These are phyloP conservation scores for Trichomonascus vanleenenianus DNA, from an alignment of 805 yeast genomes.

Conservation along the genomic window DNA sequence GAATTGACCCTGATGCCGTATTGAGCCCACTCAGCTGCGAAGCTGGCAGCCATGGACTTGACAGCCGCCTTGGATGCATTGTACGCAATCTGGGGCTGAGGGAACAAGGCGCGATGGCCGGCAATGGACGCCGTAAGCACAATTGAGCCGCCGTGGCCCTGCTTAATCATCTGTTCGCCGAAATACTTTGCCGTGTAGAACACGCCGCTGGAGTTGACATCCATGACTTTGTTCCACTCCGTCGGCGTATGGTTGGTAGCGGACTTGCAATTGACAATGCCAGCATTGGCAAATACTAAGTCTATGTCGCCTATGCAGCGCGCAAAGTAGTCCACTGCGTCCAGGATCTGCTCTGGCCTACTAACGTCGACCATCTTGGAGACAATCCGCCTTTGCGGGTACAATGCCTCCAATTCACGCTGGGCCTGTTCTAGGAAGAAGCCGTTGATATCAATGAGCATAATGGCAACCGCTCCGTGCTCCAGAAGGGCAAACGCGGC, in stretches of 20 bases:
- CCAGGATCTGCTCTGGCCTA: background rate
- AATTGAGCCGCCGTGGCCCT: slow-evolving; percentile 6
- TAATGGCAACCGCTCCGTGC: slow-evolving; percentile 4
- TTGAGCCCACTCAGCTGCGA: slow-evolving; percentile 7
- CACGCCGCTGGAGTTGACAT: slow-evolving; percentile 3
- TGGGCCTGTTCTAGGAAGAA: slow-evolving; percentile 1
- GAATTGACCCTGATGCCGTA: slow-evolving; percentile 4
- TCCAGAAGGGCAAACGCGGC: slow-evolving; percentile 8
- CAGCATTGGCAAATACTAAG: slow-evolving; percentile 33
- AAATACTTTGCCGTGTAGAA: slow-evolving; percentile 1
- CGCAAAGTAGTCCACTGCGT: slow-evolving; percentile 13
- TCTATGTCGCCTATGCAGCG: slow-evolving; percentile 30
- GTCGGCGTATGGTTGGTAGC: slow-evolving; percentile 1
- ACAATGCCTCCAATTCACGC: background rate
- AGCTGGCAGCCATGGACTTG: background rate
- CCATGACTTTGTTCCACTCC: slow-evolving; percentile 1
- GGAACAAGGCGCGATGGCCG: slow-evolving; percentile 1
- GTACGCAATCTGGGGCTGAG: slow-evolving; percentile 4
- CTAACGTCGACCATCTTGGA: slow-evolving; percentile 3
- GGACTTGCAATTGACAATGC: slow-evolving; percentile 37
- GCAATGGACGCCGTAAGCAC: slow-evolving; percentile 5
- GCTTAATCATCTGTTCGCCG: slow-evolving; percentile 6
- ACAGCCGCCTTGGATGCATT: slow-evolving; percentile 4
- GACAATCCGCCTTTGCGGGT: slow-evolving; percentile 2
- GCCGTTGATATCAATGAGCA: slow-evolving; percentile 1